These are phyloP conservation scores for Colletotrichum sansevieriae DNA, from an alignment of 2,329 filamentous ascomycete species.

Conservation along the genomic window DNA sequence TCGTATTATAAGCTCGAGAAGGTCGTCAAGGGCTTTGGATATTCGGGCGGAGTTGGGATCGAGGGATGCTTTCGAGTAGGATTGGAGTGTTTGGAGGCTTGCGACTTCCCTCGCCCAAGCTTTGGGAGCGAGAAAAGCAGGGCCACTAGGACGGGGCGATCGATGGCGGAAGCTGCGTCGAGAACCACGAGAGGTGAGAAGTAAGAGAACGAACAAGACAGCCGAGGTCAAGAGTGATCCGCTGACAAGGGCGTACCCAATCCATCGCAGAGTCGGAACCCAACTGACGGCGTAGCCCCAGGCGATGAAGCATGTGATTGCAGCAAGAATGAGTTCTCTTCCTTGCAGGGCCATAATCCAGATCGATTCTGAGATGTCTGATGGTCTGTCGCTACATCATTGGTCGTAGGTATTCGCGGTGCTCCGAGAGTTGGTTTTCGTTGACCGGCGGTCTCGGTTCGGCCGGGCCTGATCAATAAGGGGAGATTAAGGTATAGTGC, in stretches of 20 bases:
- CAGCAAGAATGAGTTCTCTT: slow-evolving; percentile 78
- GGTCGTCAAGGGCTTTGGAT: slow-evolving; percentile 82
- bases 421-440: slow-evolving; percentile 11
- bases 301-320: slow-evolving; percentile 80
- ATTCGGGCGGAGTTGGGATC: slow-evolving; percentile 82
- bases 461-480: background rate
- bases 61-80: slow-evolving; percentile 77
- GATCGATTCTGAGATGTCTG: slow-evolving; percentile 10
- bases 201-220: slow-evolving; percentile 68
- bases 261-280: slow-evolving; percentile 85
- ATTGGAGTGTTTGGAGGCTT: slow-evolving; percentile 73
- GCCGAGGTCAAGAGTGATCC: slow-evolving; percentile 72
- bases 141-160: slow-evolving; percentile 57
- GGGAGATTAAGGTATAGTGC: background rate
- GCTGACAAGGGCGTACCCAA: slow-evolving; percentile 84
- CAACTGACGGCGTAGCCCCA: slow-evolving; percentile 90
- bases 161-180: slow-evolving; percentile 56
- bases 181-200: slow-evolving; percentile 71
- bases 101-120: slow-evolving; percentile 80
- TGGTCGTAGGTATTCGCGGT: slow-evolving; percentile 18
- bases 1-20: slow-evolving; percentile 81
- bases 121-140: slow-evolving; percentile 71
- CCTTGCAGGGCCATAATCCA: slow-evolving; percentile 77
- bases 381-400: slow-evolving; percentile 37
- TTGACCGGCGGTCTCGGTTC: background rate